Conservation (phyloP, 306 rosid genomes). For the Arachis stenosperma region DNA sequence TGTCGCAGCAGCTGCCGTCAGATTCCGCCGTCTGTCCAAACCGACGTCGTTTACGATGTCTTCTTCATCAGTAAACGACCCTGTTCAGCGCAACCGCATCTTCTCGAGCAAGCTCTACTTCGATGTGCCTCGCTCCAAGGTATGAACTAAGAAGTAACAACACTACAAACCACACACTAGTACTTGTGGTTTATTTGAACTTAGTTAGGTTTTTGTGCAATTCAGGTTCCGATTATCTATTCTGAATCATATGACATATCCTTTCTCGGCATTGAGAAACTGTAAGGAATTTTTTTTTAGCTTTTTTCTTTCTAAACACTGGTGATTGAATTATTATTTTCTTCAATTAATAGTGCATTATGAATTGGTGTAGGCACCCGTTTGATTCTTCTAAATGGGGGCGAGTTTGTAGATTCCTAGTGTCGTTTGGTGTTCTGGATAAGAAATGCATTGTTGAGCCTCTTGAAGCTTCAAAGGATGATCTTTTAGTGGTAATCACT, state of each 20-base stretch:
- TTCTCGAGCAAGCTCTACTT: constrained; percentile 83
- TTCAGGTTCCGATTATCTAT: constrained; percentile 90
- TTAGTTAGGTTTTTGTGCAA: constrained; percentile 14
- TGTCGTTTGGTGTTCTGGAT: constrained; percentile 56
- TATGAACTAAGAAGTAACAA: constrained; percentile 19
- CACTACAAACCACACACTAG: not conserved
- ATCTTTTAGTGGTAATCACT: constrained; percentile 81
- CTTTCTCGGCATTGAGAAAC: constrained; percentile 85
- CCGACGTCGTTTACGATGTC: constrained; percentile 50
- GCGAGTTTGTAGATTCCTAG: constrained; percentile 66
- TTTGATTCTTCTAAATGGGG: constrained; percentile 96
- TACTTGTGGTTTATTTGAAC: not conserved
- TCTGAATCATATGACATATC: constrained; percentile 72
- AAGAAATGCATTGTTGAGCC: constrained; percentile 66
- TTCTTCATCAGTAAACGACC: constrained; percentile 49
- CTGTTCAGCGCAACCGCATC: constrained; percentile 60
- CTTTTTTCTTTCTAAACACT: not conserved
- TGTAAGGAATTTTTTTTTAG: constrained; percentile 52
- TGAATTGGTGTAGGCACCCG: constrained; percentile 70
- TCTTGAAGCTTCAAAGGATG: constrained; percentile 80
- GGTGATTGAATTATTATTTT: not conserved
- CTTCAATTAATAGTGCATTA: not conserved
- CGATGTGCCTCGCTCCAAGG: constrained; percentile 76
- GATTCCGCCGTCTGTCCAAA: constrained; percentile 10
- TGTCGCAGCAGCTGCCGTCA: constrained; percentile 20